Evolutionary conservation across 345 rosid species (phyloP), one percentile per base, ranked within the genome.

Genomic region (Passiflora organensis): DNA sequence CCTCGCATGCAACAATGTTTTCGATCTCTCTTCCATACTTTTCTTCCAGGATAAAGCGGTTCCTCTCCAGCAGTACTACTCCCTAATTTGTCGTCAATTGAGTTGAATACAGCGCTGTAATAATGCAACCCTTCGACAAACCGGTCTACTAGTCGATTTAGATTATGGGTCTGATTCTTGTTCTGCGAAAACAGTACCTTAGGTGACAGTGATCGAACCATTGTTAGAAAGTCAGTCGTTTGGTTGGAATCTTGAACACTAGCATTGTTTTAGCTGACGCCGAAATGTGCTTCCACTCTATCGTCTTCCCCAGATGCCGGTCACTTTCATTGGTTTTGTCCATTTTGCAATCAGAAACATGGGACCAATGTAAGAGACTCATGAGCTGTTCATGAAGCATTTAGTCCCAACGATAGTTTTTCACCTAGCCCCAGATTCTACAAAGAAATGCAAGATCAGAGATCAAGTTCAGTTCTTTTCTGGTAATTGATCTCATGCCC

Each of bases 221-320:
- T 58, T 0, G 53, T 23, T 4, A 78, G 51, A 47, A 82, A 80
- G 17, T 72, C 66, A 19, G 32, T 24, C 64, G 76, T 55, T 48
- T 43, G 75, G 56, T 65, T 73, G 43, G 73, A 71, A 6, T 78
- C 72, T 46, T 60, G 76, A 18, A 76, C 39, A 24, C 51, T 28
- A 28, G 34, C 19, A 13, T 20, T 39, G 1, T 49, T 60, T 6
- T 24, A 63, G 37, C 59, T 64, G 12, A n/a, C 53, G 6, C 76
- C 72, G 41, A 82, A 82, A 51, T 73, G 72, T 13, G 74, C 76
- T 50, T 71, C 80, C 1, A 73, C 78, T 59, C 65, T 32, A 48
- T 83, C 89, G 21, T 78, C 85, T 57, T 78, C 78, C 0, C 78
- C 78, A n/a, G n/a, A n/a, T n/a, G n/a, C n/a, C n/a, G n/a, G n/a